Evolutionary conservation across 2,329 filamentous ascomycete genomes (phyloP).

Genomic region (Trichophyton mentagrophytes): DNA sequence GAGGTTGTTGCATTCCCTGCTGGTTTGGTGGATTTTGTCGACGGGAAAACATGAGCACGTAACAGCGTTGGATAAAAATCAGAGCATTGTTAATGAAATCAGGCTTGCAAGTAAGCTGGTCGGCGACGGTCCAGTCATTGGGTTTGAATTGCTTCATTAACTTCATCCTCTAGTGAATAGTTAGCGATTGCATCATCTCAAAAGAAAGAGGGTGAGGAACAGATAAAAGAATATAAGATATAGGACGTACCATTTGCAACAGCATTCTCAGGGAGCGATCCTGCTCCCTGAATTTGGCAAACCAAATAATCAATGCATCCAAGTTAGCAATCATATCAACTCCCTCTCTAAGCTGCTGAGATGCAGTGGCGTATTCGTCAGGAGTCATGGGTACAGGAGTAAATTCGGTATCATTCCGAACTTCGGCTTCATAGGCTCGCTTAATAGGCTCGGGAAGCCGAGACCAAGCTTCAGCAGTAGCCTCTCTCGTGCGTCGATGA

Average conservation of each 20-base stretch:
- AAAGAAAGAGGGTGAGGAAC: slow-evolving; percentile 4
- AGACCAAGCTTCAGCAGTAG: slow-evolving; percentile 28
- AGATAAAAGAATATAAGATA: neutral
- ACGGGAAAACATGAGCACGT: slow-evolving; percentile 24
- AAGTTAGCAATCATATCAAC: slow-evolving; percentile 33
- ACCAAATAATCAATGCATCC: slow-evolving; percentile 31
- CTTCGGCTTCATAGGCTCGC: slow-evolving; percentile 29
- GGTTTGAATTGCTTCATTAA: slow-evolving; percentile 36
- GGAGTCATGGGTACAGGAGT: slow-evolving; percentile 26
- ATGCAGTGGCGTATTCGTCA: slow-evolving; percentile 28
- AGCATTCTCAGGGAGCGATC: slow-evolving; percentile 28
- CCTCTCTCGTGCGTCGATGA: slow-evolving; percentile 22
- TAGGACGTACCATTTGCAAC: slow-evolving; percentile 25
- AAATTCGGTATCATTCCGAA: slow-evolving; percentile 21
- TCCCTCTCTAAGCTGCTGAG: slow-evolving; percentile 28
- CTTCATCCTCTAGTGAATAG: slow-evolving; percentile 26
- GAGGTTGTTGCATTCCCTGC: neutral
- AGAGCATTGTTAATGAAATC: slow-evolving; percentile 28
- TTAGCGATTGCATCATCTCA: neutral
- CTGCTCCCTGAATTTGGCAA: slow-evolving; percentile 28
- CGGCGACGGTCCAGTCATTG: slow-evolving; percentile 31
- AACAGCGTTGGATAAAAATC: slow-evolving; percentile 30
- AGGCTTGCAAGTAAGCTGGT: slow-evolving; percentile 33
- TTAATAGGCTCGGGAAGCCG: slow-evolving; percentile 28
- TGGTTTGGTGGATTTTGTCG: neutral